These are phyloP conservation scores for Kalmanozyma brasiliensis DNA, from an alignment of 1,284 basidiomycete species.

Conservation along the genomic window DNA sequence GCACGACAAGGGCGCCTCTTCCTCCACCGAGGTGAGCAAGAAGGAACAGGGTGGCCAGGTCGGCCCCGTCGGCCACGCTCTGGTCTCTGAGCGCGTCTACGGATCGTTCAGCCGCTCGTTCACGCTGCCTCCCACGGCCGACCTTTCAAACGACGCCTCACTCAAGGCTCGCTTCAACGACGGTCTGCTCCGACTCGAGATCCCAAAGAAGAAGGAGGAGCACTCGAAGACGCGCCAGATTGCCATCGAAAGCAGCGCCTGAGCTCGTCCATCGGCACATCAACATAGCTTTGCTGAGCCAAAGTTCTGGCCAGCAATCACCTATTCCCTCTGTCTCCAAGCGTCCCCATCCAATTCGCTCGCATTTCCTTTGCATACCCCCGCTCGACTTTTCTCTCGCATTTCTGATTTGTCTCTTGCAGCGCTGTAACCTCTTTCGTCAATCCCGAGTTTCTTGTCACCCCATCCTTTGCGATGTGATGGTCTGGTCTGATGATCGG, in stretches of 20 bases:
- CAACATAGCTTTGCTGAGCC: no score
- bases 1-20: conserved; percentile 1
- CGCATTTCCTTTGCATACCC: no score
- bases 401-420: not conserved
- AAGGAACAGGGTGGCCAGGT: conserved; percentile 24
- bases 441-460: no score
- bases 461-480: no score
- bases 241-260: conserved; percentile 32
- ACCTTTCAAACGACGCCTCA: conserved; percentile 32
- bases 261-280: conserved; percentile 1
- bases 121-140: conserved; percentile 45
- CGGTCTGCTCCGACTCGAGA: conserved; percentile 53
- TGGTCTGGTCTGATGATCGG: no score
- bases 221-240: conserved; percentile 51
- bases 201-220: conserved; percentile 54
- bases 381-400: not conserved
- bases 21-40: conserved; percentile 40
- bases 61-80: conserved; percentile 31
- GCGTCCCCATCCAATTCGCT: not conserved
- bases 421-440: not conserved
- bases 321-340: not conserved
- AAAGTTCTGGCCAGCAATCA: no score
- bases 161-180: conserved; percentile 55
- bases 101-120: conserved; percentile 56
- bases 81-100: conserved; percentile 50